Conservation (phyloP, 148 eudicot genomes). For the Pharnaceum exiguum region DNA sequence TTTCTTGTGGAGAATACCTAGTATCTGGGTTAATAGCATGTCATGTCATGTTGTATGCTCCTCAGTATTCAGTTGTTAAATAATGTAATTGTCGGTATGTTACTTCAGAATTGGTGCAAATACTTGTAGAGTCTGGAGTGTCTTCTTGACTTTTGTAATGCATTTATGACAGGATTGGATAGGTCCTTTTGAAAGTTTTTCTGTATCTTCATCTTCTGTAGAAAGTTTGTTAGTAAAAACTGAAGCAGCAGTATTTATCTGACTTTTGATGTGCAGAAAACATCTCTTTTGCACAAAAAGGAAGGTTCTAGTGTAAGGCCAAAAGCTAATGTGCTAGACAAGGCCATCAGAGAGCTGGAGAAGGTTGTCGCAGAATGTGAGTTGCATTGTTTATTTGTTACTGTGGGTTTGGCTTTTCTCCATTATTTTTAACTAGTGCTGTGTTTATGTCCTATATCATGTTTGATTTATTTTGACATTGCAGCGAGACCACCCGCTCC, state of each 20-base stretch:
- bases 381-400: conserved; percentile 12
- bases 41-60: no score
- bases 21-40: no score
- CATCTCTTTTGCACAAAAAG: conserved; percentile 43
- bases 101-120: no score
- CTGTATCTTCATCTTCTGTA: no score
- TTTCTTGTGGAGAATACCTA: no score
- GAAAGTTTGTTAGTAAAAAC: background rate
- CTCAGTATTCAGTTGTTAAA: no score
- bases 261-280: conserved; percentile 43
- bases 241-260: background rate
- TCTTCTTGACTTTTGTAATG: no score
- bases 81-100: no score
- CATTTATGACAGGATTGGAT: no score
- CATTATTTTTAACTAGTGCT: background rate
- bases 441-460: conserved; percentile 3
- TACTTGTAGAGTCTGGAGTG: no score
- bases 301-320: conserved; percentile 67
- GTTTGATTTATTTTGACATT: conserved; percentile 15
- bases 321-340: conserved; percentile 71
- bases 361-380: conserved; percentile 94
- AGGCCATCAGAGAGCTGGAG: conserved; percentile 85
- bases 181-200: no score
- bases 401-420: no score
- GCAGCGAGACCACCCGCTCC: conserved; percentile 73